Evolutionary conservation across 2,329 filamentous ascomycete genomes (phyloP).

Genomic region (Sporothrix globosa): DNA sequence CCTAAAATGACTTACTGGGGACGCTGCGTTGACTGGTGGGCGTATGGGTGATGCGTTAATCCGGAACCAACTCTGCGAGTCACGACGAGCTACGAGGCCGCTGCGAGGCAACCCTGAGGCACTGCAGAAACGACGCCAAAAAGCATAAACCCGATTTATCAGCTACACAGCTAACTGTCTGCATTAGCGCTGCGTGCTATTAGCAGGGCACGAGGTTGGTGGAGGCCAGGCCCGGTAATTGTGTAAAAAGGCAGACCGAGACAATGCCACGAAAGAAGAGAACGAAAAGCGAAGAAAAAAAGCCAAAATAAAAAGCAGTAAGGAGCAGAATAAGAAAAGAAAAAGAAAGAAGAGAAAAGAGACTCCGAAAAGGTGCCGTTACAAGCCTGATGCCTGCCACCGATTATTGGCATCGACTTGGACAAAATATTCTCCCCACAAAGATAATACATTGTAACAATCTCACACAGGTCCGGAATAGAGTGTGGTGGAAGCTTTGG

Average conservation of each 20-base stretch:
- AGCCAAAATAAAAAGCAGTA: no score
- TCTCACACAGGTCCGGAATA: background rate
- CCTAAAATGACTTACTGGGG: slow-evolving; percentile 7
- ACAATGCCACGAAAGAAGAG: background rate
- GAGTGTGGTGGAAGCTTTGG: background rate
- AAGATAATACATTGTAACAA: slow-evolving; percentile 2
- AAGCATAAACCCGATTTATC: slow-evolving; percentile 13
- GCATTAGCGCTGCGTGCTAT: slow-evolving; percentile 21
- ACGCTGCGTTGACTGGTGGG: background rate
- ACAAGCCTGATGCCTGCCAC: slow-evolving; percentile 23
- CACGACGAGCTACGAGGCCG: background rate
- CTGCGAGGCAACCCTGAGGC: slow-evolving; percentile 8
- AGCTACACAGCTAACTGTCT: slow-evolving; percentile 12
- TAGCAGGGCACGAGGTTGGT: slow-evolving; percentile 17
- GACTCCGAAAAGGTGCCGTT: slow-evolving; percentile 4
- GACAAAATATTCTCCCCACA: background rate
- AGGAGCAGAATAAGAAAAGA: no score
- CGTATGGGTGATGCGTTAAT: background rate
- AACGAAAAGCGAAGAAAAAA: no score
- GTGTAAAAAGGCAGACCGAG: slow-evolving; percentile 1
- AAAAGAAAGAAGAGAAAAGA: background rate
- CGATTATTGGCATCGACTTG: slow-evolving; percentile 10
- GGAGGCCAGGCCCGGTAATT: slow-evolving; percentile 5
- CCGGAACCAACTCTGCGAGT: slow-evolving; percentile 2
- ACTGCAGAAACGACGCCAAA: slow-evolving; percentile 18